Conservation (phyloP, 2,329 filamentous ascomycete species). For the Fonsecaea pedrosoi region DNA sequence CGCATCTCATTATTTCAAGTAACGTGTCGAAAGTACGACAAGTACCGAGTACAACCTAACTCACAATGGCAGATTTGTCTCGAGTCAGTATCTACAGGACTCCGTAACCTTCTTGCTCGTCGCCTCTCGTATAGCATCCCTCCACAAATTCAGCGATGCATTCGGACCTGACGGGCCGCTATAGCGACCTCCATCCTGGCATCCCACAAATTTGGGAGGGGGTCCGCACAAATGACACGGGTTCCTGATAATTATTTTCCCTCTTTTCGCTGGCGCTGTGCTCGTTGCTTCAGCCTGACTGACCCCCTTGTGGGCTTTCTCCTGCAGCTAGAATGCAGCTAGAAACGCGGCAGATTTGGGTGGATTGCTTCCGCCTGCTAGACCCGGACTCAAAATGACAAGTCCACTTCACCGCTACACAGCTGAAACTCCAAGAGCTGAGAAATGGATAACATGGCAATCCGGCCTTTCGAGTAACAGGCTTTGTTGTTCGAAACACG, state of each 20-base stretch:
- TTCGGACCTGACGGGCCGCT: constrained; percentile 1
- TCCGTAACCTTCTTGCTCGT: neutral
- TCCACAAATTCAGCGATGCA: constrained; percentile 4
- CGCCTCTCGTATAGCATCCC: neutral
- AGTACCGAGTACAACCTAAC: neutral
- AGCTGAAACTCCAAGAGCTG: neutral
- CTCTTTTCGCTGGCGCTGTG: neutral
- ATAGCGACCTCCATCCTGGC: constrained; percentile 3
- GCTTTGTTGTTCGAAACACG: neutral
- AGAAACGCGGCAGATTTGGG: constrained; percentile 26
- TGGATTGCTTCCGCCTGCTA: constrained; percentile 19
- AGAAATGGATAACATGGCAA: neutral
- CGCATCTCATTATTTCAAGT: neutral
- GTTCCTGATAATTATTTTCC: constrained; percentile 3
- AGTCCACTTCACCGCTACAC: neutral
- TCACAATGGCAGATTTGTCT: neutral
- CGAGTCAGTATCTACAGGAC: neutral
- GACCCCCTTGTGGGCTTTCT: constrained; percentile 2
- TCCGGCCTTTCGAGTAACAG: neutral
- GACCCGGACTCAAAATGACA: constrained; percentile 7
- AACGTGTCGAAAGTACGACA: neutral
- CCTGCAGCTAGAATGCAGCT: constrained; percentile 30
- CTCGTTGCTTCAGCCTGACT: constrained; percentile 11
- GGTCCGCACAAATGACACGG: constrained; percentile 1
- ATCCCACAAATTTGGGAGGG: constrained; percentile 5